Base-by-base conservation (phyloP, 495 filamentous ascomycete genomes). In the Aspergillus kassunensis region DNA sequence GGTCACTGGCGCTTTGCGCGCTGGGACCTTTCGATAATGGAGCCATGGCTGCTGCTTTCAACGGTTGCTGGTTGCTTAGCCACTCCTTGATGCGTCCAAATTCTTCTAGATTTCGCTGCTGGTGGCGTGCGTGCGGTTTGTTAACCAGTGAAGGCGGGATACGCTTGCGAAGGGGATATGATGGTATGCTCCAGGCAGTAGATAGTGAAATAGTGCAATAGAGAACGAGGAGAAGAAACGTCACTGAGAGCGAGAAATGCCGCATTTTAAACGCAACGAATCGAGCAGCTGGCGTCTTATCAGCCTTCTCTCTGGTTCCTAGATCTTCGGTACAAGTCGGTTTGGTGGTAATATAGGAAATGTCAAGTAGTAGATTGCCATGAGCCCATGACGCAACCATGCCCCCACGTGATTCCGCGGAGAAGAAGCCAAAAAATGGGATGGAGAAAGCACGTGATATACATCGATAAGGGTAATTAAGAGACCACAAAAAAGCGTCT, bases 21-120 rank as follows among this genome's bases (percentile, higher is more conserved):
- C 53, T 56, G 4, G 59, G 46, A 21, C 52, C 56, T 21, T 63
- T 44, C 2, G 64, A 62, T 18, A 76, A 58, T 7, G 80, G 71
- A 34, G 74, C 73, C 21, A 66, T 60, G 30, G 30, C 60, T 58
- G 41, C 51, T 30, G 62, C 62, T 62, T 69, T 67, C 16, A 68
- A 59, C 21, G 70, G 56, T 39, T 68, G 61, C 24, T 72, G 69
- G 29, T 55, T 57, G 35, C 46, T 39, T n/a, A 66, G 47, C 62
- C 62, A 59, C 41, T 61, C 31, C 29, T 52, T 54, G 29, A 59
- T 11, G 23, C 50, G 18, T 21, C 30, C 30, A 18, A 53, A 41
- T 16, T 44, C 53, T 16, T 52, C 21, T 36, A 49, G 25, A 25
- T 31, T 41, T 18, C 46, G 49, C 47, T 50, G 49, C 47, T 50